A percentile compares a stretch with the other conserved stretches of the same genome.
Evolutionary conservation across 1,139 yeast genomes (phyloP).

Genomic region (Saccharomyces hybrid): DNA sequence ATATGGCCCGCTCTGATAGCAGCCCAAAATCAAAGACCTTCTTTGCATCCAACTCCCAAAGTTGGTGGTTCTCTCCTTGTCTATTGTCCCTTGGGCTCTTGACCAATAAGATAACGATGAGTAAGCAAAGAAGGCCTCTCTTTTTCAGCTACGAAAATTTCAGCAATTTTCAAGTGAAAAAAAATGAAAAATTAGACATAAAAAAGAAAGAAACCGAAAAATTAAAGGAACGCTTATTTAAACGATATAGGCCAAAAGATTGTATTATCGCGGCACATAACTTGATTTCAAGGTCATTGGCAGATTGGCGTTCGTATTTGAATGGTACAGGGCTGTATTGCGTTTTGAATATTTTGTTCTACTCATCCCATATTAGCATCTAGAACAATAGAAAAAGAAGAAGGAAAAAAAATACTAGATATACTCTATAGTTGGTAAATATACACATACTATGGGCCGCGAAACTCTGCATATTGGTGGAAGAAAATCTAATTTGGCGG

Average conservation of each 20-base stretch:
- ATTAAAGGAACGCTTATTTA: neutral
- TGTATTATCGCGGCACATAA: neutral
- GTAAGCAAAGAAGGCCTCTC: neutral
- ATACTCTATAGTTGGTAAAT: neutral
- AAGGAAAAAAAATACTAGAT: neutral
- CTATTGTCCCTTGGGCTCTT: neutral
- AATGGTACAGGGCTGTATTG: neutral
- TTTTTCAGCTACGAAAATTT: neutral
- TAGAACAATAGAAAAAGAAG: neutral
- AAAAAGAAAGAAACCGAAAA: neutral
- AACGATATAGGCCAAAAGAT: neutral
- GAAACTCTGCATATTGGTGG: conserved; percentile 57
- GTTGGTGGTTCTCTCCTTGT: neutral
- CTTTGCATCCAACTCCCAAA: neutral
- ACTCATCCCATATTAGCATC: neutral
- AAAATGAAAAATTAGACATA: neutral
- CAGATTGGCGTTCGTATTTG: neutral
- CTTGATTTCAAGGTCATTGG: neutral
- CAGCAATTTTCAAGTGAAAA: neutral
- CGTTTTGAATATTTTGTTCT: neutral
- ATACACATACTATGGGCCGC: conserved; percentile 6
- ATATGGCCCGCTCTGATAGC: neutral
- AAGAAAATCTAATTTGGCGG: conserved; percentile 79
- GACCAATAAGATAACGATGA: neutral
- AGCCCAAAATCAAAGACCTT: neutral